phyloP scores from a whole-genome alignment of 495 filamentous ascomycete species.

The Tuber calosporum region DNA sequence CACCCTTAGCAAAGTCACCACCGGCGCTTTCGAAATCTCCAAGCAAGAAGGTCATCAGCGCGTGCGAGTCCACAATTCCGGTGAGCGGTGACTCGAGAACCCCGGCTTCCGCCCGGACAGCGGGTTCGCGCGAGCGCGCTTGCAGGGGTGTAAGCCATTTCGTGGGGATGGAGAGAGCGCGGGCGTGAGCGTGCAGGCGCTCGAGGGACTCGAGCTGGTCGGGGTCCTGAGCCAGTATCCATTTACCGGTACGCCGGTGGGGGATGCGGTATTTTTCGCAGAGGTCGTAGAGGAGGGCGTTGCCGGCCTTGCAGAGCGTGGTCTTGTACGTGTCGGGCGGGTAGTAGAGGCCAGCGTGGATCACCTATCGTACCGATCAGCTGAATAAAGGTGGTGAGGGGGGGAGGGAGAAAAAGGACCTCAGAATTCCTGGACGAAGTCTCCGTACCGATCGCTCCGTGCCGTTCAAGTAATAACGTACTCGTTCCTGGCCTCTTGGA shows the following conservation, averaged over 20 bases:
- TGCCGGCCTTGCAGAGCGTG: constrained; percentile 68
- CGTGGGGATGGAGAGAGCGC: constrained; percentile 62
- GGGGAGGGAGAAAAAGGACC: constrained; percentile 43
- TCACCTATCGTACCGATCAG: constrained; percentile 55
- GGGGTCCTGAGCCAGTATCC: constrained; percentile 81
- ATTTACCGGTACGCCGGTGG: constrained; percentile 67
- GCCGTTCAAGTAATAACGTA: constrained; percentile 77
- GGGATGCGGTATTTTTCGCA: constrained; percentile 62
- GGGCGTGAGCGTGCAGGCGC: constrained; percentile 59
- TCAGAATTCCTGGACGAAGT: constrained; percentile 91
- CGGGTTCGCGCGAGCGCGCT: constrained; percentile 61
- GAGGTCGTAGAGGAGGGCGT: constrained; percentile 67
- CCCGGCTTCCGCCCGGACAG: constrained; percentile 60
- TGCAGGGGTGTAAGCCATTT: constrained; percentile 58
- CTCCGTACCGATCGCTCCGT: constrained; percentile 73
- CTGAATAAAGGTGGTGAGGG: not conserved
- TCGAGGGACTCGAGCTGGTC: constrained; percentile 60
- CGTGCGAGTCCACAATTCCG: constrained; percentile 84
- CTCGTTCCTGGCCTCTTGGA: constrained; percentile 54
- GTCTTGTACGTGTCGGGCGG: constrained; percentile 70
- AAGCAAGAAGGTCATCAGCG: constrained; percentile 70
- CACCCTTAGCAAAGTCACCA: constrained; percentile 59
- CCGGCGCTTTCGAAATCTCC: constrained; percentile 69
- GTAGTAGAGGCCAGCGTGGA: constrained; percentile 95
- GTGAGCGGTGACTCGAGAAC: constrained; percentile 76